These are phyloP conservation scores for Agapanthus africanus DNA, from an alignment of 106 monocot species.

Conservation along the genomic window DNA sequence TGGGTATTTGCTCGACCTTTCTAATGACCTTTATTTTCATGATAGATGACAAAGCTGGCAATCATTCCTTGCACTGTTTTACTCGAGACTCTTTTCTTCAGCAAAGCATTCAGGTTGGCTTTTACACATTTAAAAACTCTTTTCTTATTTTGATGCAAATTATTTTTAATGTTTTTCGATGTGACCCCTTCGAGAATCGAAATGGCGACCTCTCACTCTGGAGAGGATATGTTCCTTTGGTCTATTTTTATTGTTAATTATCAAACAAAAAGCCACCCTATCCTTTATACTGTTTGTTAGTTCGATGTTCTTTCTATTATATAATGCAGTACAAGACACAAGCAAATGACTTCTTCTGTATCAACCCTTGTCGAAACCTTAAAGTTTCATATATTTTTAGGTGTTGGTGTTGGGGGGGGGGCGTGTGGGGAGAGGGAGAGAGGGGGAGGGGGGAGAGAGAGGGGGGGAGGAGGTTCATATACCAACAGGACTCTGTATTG, in stretches of 20 bases:
- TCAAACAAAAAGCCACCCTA: not conserved
- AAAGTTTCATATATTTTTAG: too few species aligned
- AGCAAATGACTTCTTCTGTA: too few species aligned
- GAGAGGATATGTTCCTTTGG: too few species aligned
- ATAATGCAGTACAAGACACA: not conserved
- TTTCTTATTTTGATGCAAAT: too few species aligned
- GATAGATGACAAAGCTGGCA: slow-evolving; percentile 76
- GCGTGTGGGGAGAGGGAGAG: too few species aligned
- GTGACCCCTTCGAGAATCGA: not conserved
- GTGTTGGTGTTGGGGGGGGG: too few species aligned
- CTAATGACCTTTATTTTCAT: slow-evolving; percentile 13
- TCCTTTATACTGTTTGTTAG: not conserved
- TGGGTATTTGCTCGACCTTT: slow-evolving; percentile 1
- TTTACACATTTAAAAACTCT: not conserved
- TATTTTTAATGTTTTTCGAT: not conserved
- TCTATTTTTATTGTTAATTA: not conserved
- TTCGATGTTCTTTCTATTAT: not conserved
- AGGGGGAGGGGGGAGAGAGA: too few species aligned
- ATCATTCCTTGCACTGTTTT: slow-evolving; percentile 75
- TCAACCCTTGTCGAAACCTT: too few species aligned
- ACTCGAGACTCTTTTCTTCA: slow-evolving; percentile 69
- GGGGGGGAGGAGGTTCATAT: too few species aligned
- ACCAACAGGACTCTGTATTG: too few species aligned
- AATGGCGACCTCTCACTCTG: too few species aligned
- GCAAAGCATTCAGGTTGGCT: slow-evolving; percentile 57